Base-by-base conservation (phyloP, 2,329 filamentous ascomycete genomes). In the Colletotrichum destructivum region DNA sequence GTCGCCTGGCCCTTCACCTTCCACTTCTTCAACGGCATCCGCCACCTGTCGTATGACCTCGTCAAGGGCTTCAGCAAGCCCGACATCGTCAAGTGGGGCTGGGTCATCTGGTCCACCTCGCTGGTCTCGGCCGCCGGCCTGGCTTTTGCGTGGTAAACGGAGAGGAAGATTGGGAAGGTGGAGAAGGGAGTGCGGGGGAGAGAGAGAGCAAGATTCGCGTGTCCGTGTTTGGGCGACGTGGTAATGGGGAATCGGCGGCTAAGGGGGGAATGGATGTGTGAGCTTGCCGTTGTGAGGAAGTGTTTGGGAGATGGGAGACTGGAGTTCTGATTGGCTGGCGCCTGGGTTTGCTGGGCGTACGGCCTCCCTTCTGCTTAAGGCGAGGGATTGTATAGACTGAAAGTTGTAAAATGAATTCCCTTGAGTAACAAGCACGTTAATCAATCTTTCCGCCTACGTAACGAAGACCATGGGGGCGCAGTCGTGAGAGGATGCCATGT, bases 1-100 rank as follows among this genome's bases (percentile, higher is more conserved):
- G 78, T 88, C 56, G 86, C 86, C 67, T 91, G 89, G 86, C 89
- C 89, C n/a, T 89, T 91, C 67, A 80, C 84, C 66, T 90, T 86
- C 82, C 89, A 91, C 83, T 79, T 82, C 74, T 75, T 88, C 80
- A 89, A 88, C 81, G 89, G 89, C 72, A 76, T 86, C 66, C 84
- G 88, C 76, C 89, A 91, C 74, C 79, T 90, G 54, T 76, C 84
- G 57, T 89, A 86, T 79, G 89, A 91, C 74, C 66, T 86, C 9
- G 85, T 83, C 54, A 79, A 82, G 74, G 88, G 88, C 42, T 90
- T 88, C 77, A 76, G 81, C 72, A 87, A 86, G 83, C 64, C 80
- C 1, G 79, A 82, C 18, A 86, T 90, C 74, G 76, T 82, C 75
- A 81, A 80, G 74, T 82, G 81, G 44, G 86, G 88, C 75, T 84